Evolutionary conservation across 768 basidiomycete species (phyloP).

Genomic region (Kwoniella shandongensis): DNA sequence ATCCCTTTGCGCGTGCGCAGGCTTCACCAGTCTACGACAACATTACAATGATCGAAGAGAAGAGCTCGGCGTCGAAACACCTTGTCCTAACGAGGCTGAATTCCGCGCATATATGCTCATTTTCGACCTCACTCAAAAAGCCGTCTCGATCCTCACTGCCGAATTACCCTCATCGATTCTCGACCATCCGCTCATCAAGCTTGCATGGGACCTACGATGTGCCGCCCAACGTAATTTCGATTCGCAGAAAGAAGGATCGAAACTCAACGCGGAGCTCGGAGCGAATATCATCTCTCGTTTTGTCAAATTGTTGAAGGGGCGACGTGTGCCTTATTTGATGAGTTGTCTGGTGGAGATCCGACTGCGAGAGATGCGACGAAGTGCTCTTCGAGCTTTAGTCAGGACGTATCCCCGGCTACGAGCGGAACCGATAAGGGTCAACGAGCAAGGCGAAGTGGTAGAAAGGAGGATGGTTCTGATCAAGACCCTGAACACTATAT

Average conservation of each 20-base stretch:
- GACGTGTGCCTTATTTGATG: constrained; percentile 78
- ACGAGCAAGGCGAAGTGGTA: constrained; percentile 59
- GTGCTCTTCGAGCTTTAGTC: constrained; percentile 62
- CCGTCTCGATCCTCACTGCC: constrained; percentile 66
- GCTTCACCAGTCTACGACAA: constrained; percentile 86
- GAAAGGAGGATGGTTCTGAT: constrained; percentile 48
- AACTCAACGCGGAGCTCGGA: constrained; percentile 66
- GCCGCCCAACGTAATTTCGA: constrained; percentile 75
- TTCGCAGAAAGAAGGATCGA: constrained; percentile 49
- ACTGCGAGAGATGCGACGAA: constrained; percentile 62
- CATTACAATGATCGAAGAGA: constrained; percentile 79
- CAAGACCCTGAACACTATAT: constrained; percentile 45
- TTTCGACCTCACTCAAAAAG: constrained; percentile 84
- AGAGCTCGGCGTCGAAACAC: constrained; percentile 58
- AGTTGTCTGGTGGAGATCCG: constrained; percentile 84
- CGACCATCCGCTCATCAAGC: constrained; percentile 71
- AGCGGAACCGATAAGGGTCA: constrained; percentile 24
- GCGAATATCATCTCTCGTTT: constrained; percentile 59
- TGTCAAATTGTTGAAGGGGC: constrained; percentile 70
- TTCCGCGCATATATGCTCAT: constrained; percentile 95
- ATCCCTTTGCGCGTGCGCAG: constrained; percentile 58
- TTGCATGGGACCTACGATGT: constrained; percentile 75
- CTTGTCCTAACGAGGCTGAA: constrained; percentile 81
- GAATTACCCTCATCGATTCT: constrained; percentile 64
- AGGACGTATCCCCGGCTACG: constrained; percentile 40